Evolutionary conservation across 768 basidiomycete species (phyloP).

Genomic region (Wakefieldia striispora): DNA sequence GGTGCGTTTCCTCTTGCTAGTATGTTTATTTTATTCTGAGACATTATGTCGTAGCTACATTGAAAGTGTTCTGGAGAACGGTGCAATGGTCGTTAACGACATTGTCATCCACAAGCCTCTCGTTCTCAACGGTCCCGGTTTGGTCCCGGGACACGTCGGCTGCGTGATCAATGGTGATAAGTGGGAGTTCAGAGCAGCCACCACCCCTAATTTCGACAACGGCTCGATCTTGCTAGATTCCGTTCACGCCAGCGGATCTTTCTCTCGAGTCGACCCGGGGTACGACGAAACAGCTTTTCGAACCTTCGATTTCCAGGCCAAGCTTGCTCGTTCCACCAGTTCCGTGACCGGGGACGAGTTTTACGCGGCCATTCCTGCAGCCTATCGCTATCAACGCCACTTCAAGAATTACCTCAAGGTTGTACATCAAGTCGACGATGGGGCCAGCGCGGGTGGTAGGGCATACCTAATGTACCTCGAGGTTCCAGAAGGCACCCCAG

Average conservation of each 20-base stretch:
- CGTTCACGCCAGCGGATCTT: slow-evolving; percentile 29
- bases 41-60: slow-evolving; percentile 16
- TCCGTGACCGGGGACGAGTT: slow-evolving; percentile 19
- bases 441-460: slow-evolving; percentile 24
- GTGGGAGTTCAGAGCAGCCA: slow-evolving; percentile 31
- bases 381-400: slow-evolving; percentile 20
- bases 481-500: slow-evolving; percentile 19
- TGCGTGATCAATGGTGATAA: slow-evolving; percentile 27
- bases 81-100: slow-evolving; percentile 29
- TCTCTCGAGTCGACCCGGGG: slow-evolving; percentile 25
- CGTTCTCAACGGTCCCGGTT: slow-evolving; percentile 20
- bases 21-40: background rate
- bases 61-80: slow-evolving; percentile 33
- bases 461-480: slow-evolving; percentile 26
- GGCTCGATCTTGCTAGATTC: slow-evolving; percentile 27
- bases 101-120: slow-evolving; percentile 30
- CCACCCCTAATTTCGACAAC: slow-evolving; percentile 20
- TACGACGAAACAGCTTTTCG: slow-evolving; percentile 22
- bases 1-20: slow-evolving; percentile 24
- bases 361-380: slow-evolving; percentile 17
- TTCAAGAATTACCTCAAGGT: slow-evolving; percentile 29
- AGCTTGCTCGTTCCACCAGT: slow-evolving; percentile 16
- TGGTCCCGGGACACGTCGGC: slow-evolving; percentile 20
- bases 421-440: slow-evolving; percentile 28
- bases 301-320: slow-evolving; percentile 22